These are phyloP conservation scores for Brassica incana DNA, from an alignment of 345 rosid genomes.

Conservation along the genomic window DNA sequence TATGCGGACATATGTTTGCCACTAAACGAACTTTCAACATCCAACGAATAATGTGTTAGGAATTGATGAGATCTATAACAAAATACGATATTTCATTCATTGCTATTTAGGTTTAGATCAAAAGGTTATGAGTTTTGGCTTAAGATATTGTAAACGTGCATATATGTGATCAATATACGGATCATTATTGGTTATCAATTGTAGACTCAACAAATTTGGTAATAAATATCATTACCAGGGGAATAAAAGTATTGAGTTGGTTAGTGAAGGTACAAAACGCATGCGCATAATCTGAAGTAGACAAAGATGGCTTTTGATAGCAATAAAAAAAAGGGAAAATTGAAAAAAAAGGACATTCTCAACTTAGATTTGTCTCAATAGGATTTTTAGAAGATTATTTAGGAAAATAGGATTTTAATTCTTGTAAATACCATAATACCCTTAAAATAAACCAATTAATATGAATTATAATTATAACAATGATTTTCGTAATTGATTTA, in stretches of 20 bases:
- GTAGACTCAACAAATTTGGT: neutral
- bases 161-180: neutral
- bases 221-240: neutral
- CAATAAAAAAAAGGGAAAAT: too few relatives aligned
- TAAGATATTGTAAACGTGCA: neutral
- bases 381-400: too few relatives aligned
- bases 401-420: too few relatives aligned
- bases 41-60: neutral
- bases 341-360: too few relatives aligned
- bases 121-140: neutral
- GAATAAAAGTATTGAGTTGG: conserved; percentile 2
- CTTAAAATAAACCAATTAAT: too few relatives aligned
- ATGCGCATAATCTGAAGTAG: conserved; percentile 12
- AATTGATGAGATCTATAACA: neutral
- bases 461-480: too few relatives aligned
- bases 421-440: too few relatives aligned
- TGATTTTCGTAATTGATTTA: too few relatives aligned
- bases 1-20: conserved; percentile 34
- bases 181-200: neutral
- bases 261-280: conserved; percentile 21
- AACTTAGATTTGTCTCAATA: too few relatives aligned
- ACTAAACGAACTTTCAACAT: conserved; percentile 8
- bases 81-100: neutral
- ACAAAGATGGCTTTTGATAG: conserved; percentile 9
- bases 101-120: neutral